Conservation (phyloP, 73 alveolate species). For the Tetrahymena borealis region DNA sequence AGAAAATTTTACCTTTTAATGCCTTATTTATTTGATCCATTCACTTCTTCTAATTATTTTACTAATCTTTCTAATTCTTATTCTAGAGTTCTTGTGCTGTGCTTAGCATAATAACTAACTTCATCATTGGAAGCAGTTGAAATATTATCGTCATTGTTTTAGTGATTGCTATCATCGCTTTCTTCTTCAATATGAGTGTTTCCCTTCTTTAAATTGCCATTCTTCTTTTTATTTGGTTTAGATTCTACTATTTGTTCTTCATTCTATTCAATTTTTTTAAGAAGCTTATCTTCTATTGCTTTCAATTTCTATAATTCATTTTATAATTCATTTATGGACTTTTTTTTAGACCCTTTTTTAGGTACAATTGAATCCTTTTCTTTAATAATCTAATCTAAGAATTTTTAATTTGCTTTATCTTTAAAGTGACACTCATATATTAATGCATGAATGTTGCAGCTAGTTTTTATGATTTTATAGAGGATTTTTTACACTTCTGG, state of each 20-base stretch:
- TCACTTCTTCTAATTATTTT: neutral
- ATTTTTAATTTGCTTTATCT: neutral
- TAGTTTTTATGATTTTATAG: neutral
- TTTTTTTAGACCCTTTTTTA: neutral
- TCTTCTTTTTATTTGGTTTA: neutral
- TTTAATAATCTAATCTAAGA: neutral
- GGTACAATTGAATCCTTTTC: neutral
- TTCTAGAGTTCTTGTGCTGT: neutral
- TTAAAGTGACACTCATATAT: neutral
- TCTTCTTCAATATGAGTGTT: neutral
- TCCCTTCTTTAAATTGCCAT: neutral
- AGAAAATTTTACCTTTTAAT: neutral
- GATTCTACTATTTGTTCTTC: neutral
- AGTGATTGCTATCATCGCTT: neutral
- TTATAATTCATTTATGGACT: neutral
- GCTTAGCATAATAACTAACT: neutral
- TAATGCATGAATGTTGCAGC: neutral
- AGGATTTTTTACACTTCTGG: neutral
- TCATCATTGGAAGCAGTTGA: conserved; percentile 1
- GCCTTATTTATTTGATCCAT: neutral
- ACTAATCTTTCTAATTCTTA: neutral
- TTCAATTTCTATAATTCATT: neutral
- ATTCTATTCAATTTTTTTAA: neutral
- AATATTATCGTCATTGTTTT: neutral
- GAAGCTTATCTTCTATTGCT: neutral